Percentiles rank a stretch among this genome's conserved stretches.
These are phyloP conservation scores for Fallopia convolvulus DNA, from an alignment of 148 eudicot species.

Conservation along the genomic window DNA sequence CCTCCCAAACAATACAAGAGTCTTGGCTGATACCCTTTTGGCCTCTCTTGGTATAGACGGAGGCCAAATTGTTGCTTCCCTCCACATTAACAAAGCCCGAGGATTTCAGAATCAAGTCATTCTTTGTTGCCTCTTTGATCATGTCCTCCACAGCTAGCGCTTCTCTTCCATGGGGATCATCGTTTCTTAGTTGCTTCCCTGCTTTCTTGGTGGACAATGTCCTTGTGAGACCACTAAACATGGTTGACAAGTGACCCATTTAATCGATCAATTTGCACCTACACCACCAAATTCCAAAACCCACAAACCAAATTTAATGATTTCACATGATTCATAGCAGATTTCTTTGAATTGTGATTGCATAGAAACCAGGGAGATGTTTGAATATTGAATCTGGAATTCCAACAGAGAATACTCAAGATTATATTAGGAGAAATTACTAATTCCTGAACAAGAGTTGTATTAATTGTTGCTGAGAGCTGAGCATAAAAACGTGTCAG, in stretches of 20 bases:
- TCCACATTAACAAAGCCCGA: conserved; percentile 5
- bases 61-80: conserved; percentile 1
- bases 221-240: no score
- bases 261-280: not conserved
- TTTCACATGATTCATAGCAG: conserved; percentile 3
- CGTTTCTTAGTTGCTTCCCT: not conserved
- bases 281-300: conserved; percentile 2
- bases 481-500: no score
- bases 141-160: not conserved
- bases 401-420: no score
- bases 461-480: not conserved
- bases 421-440: no score
- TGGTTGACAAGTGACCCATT: not conserved
- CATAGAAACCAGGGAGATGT: no score
- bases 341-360: not conserved
- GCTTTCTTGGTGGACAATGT: not conserved
- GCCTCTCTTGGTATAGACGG: not conserved
- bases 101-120: conserved; percentile 3
- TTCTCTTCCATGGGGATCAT: not conserved
- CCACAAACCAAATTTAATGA: not conserved
- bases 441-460: no score
- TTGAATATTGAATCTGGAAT: no score
- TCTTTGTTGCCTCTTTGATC: conserved; percentile 5
- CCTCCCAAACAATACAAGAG: conserved; percentile 18
- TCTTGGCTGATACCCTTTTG: conserved; percentile 6